Percentiles rank a stretch among this genome's conserved stretches.
phyloP scores from a whole-genome alignment of 2,329 filamentous ascomycete species.

The Ascochyta viciae-villosae region DNA sequence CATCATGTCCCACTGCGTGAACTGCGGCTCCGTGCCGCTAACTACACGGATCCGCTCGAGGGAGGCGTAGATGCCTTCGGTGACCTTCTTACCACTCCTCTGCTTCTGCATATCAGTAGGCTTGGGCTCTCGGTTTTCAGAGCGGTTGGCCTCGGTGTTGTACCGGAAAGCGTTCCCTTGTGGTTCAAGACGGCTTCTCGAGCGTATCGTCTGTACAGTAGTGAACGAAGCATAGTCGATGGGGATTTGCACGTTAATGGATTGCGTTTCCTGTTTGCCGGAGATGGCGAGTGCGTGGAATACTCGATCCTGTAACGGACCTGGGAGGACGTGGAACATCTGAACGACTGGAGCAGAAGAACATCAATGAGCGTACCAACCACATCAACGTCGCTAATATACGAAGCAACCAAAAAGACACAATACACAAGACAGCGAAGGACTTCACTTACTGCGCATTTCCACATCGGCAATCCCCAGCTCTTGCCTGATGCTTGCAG shows the following conservation, averaged over 20 bases:
- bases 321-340: conserved; percentile 68
- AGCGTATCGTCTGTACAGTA: conserved; percentile 15
- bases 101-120: conserved; percentile 32
- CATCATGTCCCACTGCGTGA: conserved; percentile 75
- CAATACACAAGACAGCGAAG: background rate
- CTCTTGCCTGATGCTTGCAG: conserved; percentile 24
- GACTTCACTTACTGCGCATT: conserved; percentile 44
- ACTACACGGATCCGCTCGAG: conserved; percentile 58
- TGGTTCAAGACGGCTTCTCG: conserved; percentile 24
- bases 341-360: conserved; percentile 58
- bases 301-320: conserved; percentile 67
- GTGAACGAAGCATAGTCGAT: conserved; percentile 59
- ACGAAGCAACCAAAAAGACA: background rate
- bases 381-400: background rate
- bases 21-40: conserved; percentile 7
- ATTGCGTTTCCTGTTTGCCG: conserved; percentile 51
- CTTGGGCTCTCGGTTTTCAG: conserved; percentile 9
- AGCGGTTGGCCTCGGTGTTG: conserved; percentile 10
- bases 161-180: conserved; percentile 16
- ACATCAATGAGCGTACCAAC: conserved; percentile 7
- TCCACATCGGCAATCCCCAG: conserved; percentile 41
- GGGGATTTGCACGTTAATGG: conserved; percentile 54
- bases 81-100: conserved; percentile 56
- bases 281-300: conserved; percentile 73
- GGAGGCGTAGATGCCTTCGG: conserved; percentile 68